phyloP scores from a whole-genome alignment of 2,329 filamentous ascomycete genomes.

The Fusarium tupiense region DNA sequence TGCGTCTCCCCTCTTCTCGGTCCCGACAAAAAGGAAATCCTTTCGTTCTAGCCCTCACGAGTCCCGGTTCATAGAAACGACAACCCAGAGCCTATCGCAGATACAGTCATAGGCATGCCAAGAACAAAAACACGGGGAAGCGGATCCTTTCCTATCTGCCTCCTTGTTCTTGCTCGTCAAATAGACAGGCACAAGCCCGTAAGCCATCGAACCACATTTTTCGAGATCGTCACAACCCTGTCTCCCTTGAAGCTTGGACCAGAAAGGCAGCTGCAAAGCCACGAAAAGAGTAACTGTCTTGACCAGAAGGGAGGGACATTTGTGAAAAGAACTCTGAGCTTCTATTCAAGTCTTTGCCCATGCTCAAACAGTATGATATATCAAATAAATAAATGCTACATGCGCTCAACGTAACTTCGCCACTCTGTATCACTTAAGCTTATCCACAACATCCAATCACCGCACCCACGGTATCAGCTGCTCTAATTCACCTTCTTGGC shows the following conservation, averaged over 20 bases:
- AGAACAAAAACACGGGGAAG: constrained; percentile 27
- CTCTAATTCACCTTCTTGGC: constrained; percentile 11
- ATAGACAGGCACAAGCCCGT: constrained; percentile 13
- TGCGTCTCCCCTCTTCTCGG: constrained; percentile 19
- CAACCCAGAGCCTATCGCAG: constrained; percentile 1
- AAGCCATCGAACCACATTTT: constrained; percentile 23
- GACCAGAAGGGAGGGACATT: neutral
- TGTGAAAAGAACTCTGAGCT: neutral
- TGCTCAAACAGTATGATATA: neutral
- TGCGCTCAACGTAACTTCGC: constrained; percentile 8
- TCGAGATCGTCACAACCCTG: constrained; percentile 3
- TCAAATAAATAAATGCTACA: constrained; percentile 9
- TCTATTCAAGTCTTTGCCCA: constrained; percentile 4
- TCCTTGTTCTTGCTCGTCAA: constrained; percentile 3
- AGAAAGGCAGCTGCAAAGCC: constrained; percentile 28
- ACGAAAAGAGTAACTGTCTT: neutral
- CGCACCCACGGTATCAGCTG: neutral
- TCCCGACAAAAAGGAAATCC: constrained; percentile 10
- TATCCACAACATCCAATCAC: constrained; percentile 1
- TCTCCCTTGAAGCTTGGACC: constrained; percentile 8
- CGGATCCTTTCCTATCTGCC: constrained; percentile 16
- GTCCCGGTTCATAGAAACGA: neutral
- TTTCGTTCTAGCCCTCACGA: neutral
- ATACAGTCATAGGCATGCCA: constrained; percentile 15
- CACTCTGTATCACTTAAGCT: constrained; percentile 9